A percentile compares a stretch with the other conserved stretches of the same genome.
Conservation (phyloP, 768 basidiomycete species). For the Calocybe indica region DNA sequence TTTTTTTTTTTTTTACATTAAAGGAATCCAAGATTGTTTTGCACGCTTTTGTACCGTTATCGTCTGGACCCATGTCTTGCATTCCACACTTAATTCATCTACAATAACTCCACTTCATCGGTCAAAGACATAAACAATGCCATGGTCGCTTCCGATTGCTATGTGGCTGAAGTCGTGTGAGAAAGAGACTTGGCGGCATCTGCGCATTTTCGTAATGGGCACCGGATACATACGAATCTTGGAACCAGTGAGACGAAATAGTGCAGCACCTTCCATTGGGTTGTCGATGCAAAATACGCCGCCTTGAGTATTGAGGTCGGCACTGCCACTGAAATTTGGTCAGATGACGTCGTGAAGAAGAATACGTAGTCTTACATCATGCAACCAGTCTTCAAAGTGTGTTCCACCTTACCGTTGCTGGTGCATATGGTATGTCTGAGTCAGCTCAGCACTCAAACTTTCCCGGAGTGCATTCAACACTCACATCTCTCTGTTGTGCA, state of each 20-base stretch:
- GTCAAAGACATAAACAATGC: constrained; percentile 12
- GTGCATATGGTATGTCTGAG: too few relatives aligned
- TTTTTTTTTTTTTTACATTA: not conserved
- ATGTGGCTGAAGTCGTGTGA: constrained; percentile 5
- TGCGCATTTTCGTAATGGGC: not conserved
- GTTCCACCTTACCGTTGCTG: too few relatives aligned
- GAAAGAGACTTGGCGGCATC: constrained; percentile 7
- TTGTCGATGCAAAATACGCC: constrained; percentile 13
- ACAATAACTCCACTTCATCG: constrained; percentile 5
- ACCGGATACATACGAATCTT: constrained; percentile 9
- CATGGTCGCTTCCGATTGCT: constrained; percentile 11
- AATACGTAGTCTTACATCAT: too few relatives aligned
- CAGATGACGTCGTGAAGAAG: too few relatives aligned
- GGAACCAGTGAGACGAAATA: too few relatives aligned
- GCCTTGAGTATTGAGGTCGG: not conserved
- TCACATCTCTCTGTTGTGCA: constrained; percentile 14
- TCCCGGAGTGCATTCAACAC: too few relatives aligned
- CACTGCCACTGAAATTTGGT: too few relatives aligned
- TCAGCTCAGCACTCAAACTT: too few relatives aligned
- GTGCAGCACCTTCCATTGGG: constrained; percentile 6
- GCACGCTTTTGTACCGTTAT: constrained; percentile 6
- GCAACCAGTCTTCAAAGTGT: too few relatives aligned
- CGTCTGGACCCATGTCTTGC: constrained; percentile 8
- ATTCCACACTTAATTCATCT: constrained; percentile 4
- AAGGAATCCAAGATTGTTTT: not conserved